Base-by-base conservation (phyloP, 2,329 filamentous ascomycete species). In the Xylaria sp. region DNA sequence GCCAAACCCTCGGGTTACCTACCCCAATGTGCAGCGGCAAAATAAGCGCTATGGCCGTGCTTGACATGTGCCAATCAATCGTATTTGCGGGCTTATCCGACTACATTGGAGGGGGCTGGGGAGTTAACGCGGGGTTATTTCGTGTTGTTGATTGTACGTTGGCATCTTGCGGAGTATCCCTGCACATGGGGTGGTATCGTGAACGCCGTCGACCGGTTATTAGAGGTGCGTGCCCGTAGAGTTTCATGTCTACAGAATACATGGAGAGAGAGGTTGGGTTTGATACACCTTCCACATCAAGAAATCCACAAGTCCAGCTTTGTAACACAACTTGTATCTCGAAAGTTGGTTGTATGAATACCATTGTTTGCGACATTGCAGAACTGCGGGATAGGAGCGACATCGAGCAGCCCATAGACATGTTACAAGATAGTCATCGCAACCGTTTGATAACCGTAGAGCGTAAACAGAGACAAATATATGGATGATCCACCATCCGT, bases 51-150 rank as follows among this genome's bases (percentile, higher is more conserved):
- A 17, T 60, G 28, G 44, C 23, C 36, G 42, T 38, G 26, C 31
- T 53, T 26, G 31, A 31, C 33, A 64, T 44, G 28, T 42, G 33
- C 65, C 60, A 68, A 70, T 65, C 51, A 68, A 70, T 65, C 51
- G 57, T 62, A 63, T 48, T 15, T 26, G 13, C 51, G 17, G 53
- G 58, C 46, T 40, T 54, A 61, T 59, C 68, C 11, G 31, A 62
- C 42, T 23, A 63, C n/a, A 23, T 40, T 61, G 6, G 56, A 54
- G 58, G 59, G 54, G 59, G 62, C 36, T 62, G 68, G 62, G 61
- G 62, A 46, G 26, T 44, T n/a, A n/a, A 61, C 62, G 54, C 61
- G 66, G 65, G 63, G 62, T 53, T n/a, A 53, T 11, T 56, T 68
- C 66, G 66, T 71, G 51, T 71, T 51, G 44, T 68, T 51, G 48